Conservation (phyloP, 2,329 filamentous ascomycete species). For the Macrophomina phaseolina region DNA sequence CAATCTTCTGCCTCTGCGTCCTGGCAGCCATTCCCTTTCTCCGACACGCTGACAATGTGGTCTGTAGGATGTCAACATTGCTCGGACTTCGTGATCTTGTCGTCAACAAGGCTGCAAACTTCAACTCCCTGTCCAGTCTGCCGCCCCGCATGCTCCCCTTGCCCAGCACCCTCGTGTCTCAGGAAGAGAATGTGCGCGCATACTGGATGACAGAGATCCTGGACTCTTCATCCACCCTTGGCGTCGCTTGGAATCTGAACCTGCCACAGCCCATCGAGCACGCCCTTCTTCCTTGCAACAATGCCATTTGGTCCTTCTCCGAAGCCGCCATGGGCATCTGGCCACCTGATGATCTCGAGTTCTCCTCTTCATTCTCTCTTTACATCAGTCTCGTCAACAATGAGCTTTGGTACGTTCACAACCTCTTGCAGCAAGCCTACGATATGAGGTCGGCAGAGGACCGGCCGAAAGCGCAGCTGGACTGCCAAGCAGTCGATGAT, state of each 20-base stretch:
- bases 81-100: slow-evolving; percentile 40
- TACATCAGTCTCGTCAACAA: slow-evolving; percentile 36
- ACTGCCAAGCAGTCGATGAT: slow-evolving; percentile 36
- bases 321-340: slow-evolving; percentile 34
- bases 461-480: slow-evolving; percentile 34
- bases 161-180: slow-evolving; percentile 39
- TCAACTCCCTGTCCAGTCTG: slow-evolving; percentile 37
- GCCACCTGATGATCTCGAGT: slow-evolving; percentile 33
- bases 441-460: slow-evolving; percentile 34
- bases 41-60: not conserved
- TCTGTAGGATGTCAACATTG: slow-evolving; percentile 37
- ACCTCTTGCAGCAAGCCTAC: slow-evolving; percentile 36
- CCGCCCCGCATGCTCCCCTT: slow-evolving; percentile 37
- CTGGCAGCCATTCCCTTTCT: not conserved
- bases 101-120: slow-evolving; percentile 37
- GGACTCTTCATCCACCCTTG: slow-evolving; percentile 42
- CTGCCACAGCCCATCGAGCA: slow-evolving; percentile 31
- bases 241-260: slow-evolving; percentile 39
- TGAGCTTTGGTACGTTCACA: slow-evolving; percentile 36
- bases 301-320: slow-evolving; percentile 36
- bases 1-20: not conserved
- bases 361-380: slow-evolving; percentile 35
- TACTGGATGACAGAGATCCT: slow-evolving; percentile 48
- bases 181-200: slow-evolving; percentile 44
- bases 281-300: slow-evolving; percentile 36